Evolutionary conservation across 2,329 filamentous ascomycete species (phyloP), one percentile per base, ranked within the genome.

Genomic region (Camillea tinctor): DNA sequence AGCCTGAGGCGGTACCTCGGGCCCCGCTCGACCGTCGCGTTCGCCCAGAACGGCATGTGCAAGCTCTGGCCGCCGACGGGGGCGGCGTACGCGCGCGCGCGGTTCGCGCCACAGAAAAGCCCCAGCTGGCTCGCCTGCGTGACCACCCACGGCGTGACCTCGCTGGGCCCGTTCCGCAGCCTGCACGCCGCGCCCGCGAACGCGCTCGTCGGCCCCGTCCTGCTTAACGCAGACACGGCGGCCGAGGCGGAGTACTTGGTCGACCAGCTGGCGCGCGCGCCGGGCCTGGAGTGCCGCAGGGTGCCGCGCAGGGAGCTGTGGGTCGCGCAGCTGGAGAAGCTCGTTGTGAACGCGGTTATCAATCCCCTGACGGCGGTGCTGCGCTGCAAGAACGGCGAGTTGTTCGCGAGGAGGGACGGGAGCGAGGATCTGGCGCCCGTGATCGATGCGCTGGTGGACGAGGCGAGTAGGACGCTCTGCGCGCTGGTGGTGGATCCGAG

Each of bases 11-110:
- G 84, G 1, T 84, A 96, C 56, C 81, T 88, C 2, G 82, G 86
- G 63, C 74, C 77, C 2, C 74, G 81, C 3, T 91, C 88, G n/a
- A 90, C 91, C 0, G 85, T 97, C n/a, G 81, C 89, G 13, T 91
- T 97, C 68, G 78, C 92, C 22, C 93, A 97, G 68, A 97, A 97
- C 68, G 94, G 94, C 52, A 90, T 97, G 86, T 93, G 91, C 30
- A 81, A 79, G 64, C 72, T 85, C 17, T 86, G 83, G 83, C 82
- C 83, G 22, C 83, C 83, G 7, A 71, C 79, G 54, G 82, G 82
- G 2, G 65, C 67, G 3, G 60, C 70, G 1, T 85, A 84, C 68
- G 72, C 73, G 40, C 63, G 68, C 1, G 69, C 75, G 56, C 75
- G 82, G 19, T 84, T 78, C 57, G 5, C 36, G 13, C n/a, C 36